Base-by-base conservation (phyloP, 2,329 filamentous ascomycete genomes). In the Aspergillus sp. region DNA sequence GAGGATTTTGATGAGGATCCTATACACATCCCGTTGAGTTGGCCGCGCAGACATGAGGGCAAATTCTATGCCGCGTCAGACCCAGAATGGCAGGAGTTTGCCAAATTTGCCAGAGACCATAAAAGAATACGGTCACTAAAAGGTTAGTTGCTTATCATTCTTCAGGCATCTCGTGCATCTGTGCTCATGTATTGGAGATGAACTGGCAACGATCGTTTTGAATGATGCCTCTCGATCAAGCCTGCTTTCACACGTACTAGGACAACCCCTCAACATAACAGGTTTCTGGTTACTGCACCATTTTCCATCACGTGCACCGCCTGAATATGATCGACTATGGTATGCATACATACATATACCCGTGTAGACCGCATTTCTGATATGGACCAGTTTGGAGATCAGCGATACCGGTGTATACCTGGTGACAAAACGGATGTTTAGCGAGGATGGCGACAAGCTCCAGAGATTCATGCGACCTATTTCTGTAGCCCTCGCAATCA, bases 21-120 rank as follows among this genome's bases (percentile, higher is more conserved):
- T 1, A 54, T 76, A 12, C 85, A 85, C 51, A 74, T 86, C 6
- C 80, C 83, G 0, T 77, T 86, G 45, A 81, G 81, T 3, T 80
- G 50, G 74, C 74, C 45, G 70, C 68, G 22, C 12, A 48, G 64
- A 45, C 51, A 56, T 30, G 51, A 61, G 44, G 63, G 65, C 27
- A 56, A 64, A 12, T 53, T 62, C 10, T 68, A 68, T 48, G 47
- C 54, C 17, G 49, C 53, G 41, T 62, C 59, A 10, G 81, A 84
- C 54, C 82, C 82, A 2, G 84, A 86, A 62, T 86, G 80, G 81
- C 69, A 74, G 52, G 71, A 74, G 43, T 86, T 83, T 53, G 59
- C 82, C 13, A 76, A 75, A 47, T 68, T 85, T n/a, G 79, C 75
- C 51, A 75, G 74, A 52, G 75, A 85, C 51, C 63, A 60, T 12